Percentiles rank a stretch among this genome's conserved stretches.
These are phyloP conservation scores for Metarhizium brunneum DNA, from an alignment of 2,329 filamentous ascomycete species.

Conservation along the genomic window DNA sequence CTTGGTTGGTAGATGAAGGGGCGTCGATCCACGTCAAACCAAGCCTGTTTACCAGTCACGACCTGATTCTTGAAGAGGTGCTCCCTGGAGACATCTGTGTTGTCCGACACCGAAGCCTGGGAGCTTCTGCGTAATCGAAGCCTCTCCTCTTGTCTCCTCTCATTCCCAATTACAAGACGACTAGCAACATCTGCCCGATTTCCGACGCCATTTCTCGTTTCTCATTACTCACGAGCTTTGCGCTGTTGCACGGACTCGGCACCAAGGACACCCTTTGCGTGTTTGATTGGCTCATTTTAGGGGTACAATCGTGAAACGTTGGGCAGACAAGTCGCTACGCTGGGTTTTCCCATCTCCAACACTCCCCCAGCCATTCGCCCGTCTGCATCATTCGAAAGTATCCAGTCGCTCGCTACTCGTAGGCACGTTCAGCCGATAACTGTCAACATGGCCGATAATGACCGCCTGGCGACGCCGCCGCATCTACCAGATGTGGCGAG, in stretches of 20 bases:
- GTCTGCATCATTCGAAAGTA: background rate
- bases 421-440: background rate
- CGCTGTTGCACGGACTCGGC: constrained; percentile 1
- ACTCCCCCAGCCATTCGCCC: background rate
- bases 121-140: background rate
- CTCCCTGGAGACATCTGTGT: background rate
- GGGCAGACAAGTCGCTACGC: constrained; percentile 2
- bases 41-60: constrained; percentile 4
- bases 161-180: background rate
- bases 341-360: background rate
- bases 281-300: background rate
- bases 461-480: constrained; percentile 32
- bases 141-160: background rate
- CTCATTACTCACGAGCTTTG: background rate
- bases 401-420: background rate
- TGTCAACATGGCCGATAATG: constrained; percentile 14
- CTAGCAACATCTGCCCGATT: background rate
- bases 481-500: constrained; percentile 53
- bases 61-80: background rate
- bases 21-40: background rate
- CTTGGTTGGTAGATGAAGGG: constrained; percentile 10
- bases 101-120: background rate
- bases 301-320: constrained; percentile 9
- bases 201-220: background rate
- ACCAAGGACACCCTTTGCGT: background rate